Evolutionary conservation across 108 stramenopile species (phyloP).

Genomic region (Cyclotella atomus): DNA sequence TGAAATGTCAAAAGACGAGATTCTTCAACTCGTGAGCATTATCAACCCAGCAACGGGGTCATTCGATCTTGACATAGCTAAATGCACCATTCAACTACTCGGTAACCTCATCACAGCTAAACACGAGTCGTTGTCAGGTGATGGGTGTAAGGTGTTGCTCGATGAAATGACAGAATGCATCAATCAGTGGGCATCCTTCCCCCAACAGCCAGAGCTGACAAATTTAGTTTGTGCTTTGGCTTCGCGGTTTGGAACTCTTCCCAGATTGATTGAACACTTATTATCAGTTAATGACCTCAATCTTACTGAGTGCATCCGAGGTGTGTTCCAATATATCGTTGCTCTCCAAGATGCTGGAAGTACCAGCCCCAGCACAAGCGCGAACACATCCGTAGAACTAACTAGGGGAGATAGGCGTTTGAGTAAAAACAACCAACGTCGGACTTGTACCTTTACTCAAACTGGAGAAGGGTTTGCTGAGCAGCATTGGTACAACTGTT

Average conservation of each 20-base stretch:
- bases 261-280: slow-evolving; percentile 20
- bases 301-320: slow-evolving; percentile 1
- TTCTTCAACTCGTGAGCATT: slow-evolving; percentile 19
- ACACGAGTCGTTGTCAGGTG: slow-evolving; percentile 10
- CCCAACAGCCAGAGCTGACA: slow-evolving; percentile 6
- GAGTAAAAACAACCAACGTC: slow-evolving; percentile 4
- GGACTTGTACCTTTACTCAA: slow-evolving; percentile 68
- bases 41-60: neutral
- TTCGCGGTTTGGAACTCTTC: slow-evolving; percentile 32
- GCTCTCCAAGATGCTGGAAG: slow-evolving; percentile 12
- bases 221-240: slow-evolving; percentile 40
- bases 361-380: neutral
- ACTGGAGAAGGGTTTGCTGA: slow-evolving; percentile 78
- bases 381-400: neutral
- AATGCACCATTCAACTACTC: slow-evolving; percentile 13
- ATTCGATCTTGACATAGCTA: slow-evolving; percentile 3
- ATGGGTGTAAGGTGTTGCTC: slow-evolving; percentile 30
- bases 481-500: slow-evolving; percentile 88
- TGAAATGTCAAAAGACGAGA: slow-evolving; percentile 24
- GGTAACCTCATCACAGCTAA: slow-evolving; percentile 18
- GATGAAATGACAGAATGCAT: slow-evolving; percentile 19
- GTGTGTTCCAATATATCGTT: slow-evolving; percentile 31
- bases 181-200: slow-evolving; percentile 26
- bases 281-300: slow-evolving; percentile 10
- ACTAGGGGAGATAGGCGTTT: neutral